phyloP scores from a whole-genome alignment of 2,329 filamentous ascomycete genomes.

The Niveomyces coronatus region DNA sequence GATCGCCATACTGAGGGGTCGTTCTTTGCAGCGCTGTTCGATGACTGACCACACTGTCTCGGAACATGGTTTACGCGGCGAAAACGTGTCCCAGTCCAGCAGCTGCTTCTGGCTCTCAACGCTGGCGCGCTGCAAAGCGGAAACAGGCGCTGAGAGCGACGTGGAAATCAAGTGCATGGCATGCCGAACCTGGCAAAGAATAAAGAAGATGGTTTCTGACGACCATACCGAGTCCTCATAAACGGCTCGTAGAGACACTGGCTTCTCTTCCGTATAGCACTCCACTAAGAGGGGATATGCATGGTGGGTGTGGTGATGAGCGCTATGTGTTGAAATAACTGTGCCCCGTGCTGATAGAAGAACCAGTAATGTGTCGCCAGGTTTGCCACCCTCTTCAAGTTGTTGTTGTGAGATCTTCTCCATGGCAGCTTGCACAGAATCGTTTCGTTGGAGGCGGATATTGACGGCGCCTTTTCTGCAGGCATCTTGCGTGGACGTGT shows the following conservation, averaged over 20 bases:
- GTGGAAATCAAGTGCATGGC: neutral
- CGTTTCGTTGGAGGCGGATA: neutral
- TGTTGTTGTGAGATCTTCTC: neutral
- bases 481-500: neutral
- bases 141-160: neutral
- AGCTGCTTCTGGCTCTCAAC: neutral
- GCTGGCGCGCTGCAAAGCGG: neutral
- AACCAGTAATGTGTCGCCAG: neutral
- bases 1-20: conserved; percentile 10
- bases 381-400: too few species aligned
- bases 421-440: neutral
- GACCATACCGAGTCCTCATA: neutral
- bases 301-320: neutral
- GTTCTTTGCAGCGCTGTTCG: neutral
- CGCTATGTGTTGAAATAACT: neutral
- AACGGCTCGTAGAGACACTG: neutral
- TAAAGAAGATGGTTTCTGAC: conserved; percentile 1
- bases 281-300: neutral
- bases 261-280: neutral
- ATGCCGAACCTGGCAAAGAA: neutral
- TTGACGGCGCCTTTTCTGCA: neutral
- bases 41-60: neutral
- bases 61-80: neutral
- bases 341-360: neutral
- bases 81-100: neutral